A percentile compares a stretch with the other conserved stretches of the same genome.
Evolutionary conservation across 108 stramenopile genomes (phyloP).

Genomic region (Pseudonitzschia delicatissima): DNA sequence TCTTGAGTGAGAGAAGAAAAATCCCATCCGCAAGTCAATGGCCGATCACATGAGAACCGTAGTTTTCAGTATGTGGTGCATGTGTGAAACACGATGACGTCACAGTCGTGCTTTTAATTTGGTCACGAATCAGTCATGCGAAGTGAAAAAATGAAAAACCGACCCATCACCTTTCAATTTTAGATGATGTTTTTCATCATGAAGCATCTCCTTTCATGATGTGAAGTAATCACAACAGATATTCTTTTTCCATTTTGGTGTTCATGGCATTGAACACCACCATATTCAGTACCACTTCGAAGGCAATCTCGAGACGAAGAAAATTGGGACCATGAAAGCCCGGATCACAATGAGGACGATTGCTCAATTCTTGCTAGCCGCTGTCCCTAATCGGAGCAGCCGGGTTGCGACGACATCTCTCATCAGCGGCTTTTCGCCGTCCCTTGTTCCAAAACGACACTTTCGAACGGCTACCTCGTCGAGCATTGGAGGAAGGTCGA

Average conservation of each 20-base stretch:
- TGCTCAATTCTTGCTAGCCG: not conserved
- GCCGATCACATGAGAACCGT: too few species aligned
- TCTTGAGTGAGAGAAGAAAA: too few species aligned
- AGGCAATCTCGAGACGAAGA: not conserved
- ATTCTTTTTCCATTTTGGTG: too few species aligned
- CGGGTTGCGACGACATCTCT: not conserved
- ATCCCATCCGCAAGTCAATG: too few species aligned
- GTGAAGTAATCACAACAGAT: too few species aligned
- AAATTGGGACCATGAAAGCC: not conserved
- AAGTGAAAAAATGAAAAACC: too few species aligned
- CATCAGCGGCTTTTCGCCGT: not conserved
- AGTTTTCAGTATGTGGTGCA: too few species aligned
- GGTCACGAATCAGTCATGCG: not conserved
- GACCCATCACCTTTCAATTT: too few species aligned
- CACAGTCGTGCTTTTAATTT: constrained; percentile 1
- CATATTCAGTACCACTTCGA: too few species aligned
- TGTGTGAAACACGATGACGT: not conserved
- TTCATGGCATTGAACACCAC: too few species aligned
- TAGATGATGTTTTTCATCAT: too few species aligned
- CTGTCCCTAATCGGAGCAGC: not conserved
- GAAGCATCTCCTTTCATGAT: too few species aligned
- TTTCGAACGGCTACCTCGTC: not conserved
- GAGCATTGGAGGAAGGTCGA: not conserved
- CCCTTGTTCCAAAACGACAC: not conserved
- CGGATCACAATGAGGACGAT: not conserved